These are phyloP conservation scores for Colletotrichum somersetense DNA, from an alignment of 2,329 filamentous ascomycete genomes.

Conservation along the genomic window DNA sequence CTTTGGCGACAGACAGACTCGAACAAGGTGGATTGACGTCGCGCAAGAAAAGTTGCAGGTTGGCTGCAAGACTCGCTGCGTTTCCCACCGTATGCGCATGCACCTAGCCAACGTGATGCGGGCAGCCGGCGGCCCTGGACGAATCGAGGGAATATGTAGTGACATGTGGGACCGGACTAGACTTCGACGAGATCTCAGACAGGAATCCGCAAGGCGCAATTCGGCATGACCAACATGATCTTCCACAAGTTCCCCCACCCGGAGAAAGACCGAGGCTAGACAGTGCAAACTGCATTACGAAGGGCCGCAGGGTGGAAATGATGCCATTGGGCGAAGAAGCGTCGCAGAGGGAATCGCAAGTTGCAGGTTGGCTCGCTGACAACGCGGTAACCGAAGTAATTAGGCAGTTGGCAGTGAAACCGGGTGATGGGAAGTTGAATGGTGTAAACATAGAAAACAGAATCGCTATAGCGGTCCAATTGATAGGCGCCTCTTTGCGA, in stretches of 20 bases:
- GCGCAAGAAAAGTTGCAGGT: not conserved
- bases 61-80: not conserved
- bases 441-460: constrained; percentile 27
- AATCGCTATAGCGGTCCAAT: constrained; percentile 31
- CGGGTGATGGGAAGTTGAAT: not conserved
- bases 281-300: not conserved
- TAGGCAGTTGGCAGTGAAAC: not conserved
- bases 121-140: not conserved
- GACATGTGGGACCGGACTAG: not conserved
- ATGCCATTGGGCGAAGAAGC: not conserved
- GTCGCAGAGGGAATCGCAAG: not conserved
- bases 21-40: not conserved
- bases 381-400: not conserved
- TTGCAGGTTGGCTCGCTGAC: not conserved
- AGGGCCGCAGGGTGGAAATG: not conserved
- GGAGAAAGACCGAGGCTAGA: not conserved
- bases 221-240: not conserved
- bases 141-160: constrained; percentile 1
- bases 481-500: constrained; percentile 27
- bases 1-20: not conserved
- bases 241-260: not conserved
- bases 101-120: not conserved
- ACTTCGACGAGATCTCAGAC: not conserved
- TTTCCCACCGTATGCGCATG: constrained; percentile 1
- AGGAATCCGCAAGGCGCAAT: not conserved